Conservation (phyloP, 176 grass and related monocot genomes). For the Musa itinerans region DNA sequence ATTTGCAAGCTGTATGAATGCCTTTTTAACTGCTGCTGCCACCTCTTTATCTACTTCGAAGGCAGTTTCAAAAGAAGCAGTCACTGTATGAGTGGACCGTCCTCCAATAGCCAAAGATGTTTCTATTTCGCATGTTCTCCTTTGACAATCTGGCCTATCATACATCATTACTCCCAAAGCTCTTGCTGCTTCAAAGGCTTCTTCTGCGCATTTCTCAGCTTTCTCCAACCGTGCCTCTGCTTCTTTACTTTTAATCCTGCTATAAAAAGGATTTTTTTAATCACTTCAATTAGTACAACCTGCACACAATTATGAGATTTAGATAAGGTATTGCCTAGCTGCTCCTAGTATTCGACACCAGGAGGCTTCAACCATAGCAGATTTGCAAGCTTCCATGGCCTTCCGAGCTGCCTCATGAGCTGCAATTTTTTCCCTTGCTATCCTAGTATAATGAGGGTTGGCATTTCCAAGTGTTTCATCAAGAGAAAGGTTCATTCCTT, state of each 20-base stretch:
- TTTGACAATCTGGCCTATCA: constrained; percentile 59
- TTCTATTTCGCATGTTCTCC: constrained; percentile 51
- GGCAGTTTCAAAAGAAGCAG: constrained; percentile 76
- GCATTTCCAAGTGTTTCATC: constrained; percentile 66
- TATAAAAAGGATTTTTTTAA: not conserved
- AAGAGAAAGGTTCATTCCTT: constrained; percentile 74
- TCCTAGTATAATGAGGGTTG: constrained; percentile 81
- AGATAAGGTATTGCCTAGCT: constrained; percentile 52
- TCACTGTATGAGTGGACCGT: constrained; percentile 61
- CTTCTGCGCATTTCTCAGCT: constrained; percentile 40
- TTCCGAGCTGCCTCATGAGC: constrained; percentile 67
- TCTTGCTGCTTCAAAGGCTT: constrained; percentile 75
- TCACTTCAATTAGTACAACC: not conserved
- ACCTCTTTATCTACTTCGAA: constrained; percentile 94
- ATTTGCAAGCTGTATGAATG: constrained; percentile 60
- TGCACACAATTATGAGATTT: not conserved
- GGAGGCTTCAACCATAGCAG: constrained; percentile 84
- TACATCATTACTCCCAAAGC: constrained; percentile 97
- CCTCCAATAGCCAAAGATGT: constrained; percentile 41
- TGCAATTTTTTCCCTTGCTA: constrained; percentile 92
- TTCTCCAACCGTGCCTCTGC: constrained; percentile 54
- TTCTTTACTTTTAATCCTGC: constrained; percentile 58
- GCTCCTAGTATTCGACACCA: constrained; percentile 93
- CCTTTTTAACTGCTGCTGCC: constrained; percentile 63
- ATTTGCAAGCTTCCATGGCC: constrained; percentile 76